Base-by-base conservation (phyloP, 306 rosid genomes). In the Prunus salicina region DNA sequence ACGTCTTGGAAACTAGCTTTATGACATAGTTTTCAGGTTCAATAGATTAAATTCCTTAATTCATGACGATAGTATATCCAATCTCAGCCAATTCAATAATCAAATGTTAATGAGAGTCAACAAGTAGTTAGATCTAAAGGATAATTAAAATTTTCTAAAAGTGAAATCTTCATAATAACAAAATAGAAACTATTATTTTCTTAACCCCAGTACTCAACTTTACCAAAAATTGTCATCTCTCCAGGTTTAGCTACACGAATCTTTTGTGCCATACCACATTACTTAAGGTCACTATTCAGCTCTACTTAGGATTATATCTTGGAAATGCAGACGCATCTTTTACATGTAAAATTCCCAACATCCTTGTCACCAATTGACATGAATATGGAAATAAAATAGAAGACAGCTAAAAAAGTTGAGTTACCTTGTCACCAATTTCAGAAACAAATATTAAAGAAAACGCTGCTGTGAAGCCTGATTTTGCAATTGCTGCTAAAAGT, bases 361-460 rank as follows among this genome's bases (percentile, higher is more conserved):
- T 12, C 64, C 10, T 12, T 25, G 18, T 27, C 34, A 60, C 56
- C 22, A 12, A 56, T n/a, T 45, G n/a, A 60, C 30, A 63, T 2
- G 27, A 67, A 62, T 30, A 16, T 43, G 32, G 57, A 47, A 80
- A 58, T 76, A 71, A 64, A 47, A 34, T 9, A 67, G 74, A 81
- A 19, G 13, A 27, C 16, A 70, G 5, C 10, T n/a, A 53, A 47
- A 73, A 55, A 67, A 63, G 43, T 38, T 64, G 45, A 53, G 14
- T 80, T 85, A 95, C 99, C 97, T 95, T 95, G 90, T 95, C 99
- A 34, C 99, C 99, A 77, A 95, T 95, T 90, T 95, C 99, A 77
- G 99, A 95, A 77, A 95, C 92, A 84, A 88, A 92, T 87, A 95
- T 95, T 77, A 95, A 88, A 53, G 95, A 76, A 80, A 95, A 95